Percentiles rank a stretch among this genome's conserved stretches.
Evolutionary conservation across 345 rosid genomes (phyloP).

Genomic region (Eucalyptus sp.): DNA sequence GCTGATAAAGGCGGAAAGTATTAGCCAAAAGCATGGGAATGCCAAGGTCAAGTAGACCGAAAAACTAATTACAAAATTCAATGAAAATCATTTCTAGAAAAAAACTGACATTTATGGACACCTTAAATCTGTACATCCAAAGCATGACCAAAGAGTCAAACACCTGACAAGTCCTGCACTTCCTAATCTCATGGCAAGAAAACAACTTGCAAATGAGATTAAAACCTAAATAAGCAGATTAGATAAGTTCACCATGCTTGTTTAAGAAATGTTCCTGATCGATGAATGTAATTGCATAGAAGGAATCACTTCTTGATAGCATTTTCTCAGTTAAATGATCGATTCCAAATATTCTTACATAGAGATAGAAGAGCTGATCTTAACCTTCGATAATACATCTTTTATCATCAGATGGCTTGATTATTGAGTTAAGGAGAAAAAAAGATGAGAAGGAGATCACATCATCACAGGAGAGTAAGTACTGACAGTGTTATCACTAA

Average conservation of each 20-base stretch:
- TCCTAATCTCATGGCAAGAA: neutral
- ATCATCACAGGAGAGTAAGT: neutral
- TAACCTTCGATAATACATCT: neutral
- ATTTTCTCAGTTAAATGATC: neutral
- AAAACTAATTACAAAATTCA: neutral
- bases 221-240: neutral
- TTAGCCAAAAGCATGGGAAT: neutral
- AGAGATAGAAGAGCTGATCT: neutral
- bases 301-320: neutral
- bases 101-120: neutral
- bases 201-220: neutral
- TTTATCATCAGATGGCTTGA: neutral
- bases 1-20: neutral
- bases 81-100: neutral
- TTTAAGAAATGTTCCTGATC: neutral
- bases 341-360: neutral
- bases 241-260: neutral
- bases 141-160: neutral
- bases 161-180: neutral
- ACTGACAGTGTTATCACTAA: neutral
- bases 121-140: neutral
- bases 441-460: neutral
- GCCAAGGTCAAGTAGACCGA: neutral
- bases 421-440: neutral
- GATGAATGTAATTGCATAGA: neutral